phyloP scores from a whole-genome alignment of 345 rosid species.

The Gossypioides kirkii region DNA sequence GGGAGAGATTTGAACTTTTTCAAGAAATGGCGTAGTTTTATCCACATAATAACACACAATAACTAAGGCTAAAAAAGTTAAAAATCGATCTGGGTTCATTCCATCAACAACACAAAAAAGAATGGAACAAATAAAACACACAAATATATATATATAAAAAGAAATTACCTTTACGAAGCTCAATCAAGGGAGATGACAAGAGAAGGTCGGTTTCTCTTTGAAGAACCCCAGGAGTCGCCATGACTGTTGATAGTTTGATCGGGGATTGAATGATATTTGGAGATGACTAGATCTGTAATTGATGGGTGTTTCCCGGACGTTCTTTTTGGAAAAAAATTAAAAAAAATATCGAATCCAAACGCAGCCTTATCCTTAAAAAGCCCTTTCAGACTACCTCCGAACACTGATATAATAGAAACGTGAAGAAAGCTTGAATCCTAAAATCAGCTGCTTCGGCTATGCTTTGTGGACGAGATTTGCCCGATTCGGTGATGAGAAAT shows the following conservation, averaged over 20 bases:
- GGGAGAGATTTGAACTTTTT: background rate
- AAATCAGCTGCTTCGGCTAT: background rate
- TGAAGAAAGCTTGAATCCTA: background rate
- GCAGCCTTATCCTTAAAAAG: background rate
- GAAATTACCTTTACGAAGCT: slow-evolving; percentile 39
- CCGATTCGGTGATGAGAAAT: background rate
- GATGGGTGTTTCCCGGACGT: background rate
- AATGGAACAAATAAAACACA: background rate
- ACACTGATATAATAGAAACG: background rate
- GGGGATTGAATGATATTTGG: background rate
- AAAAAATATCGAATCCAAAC: background rate
- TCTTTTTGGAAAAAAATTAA: too few relatives aligned
- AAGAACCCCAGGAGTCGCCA: slow-evolving; percentile 69
- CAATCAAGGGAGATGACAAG: slow-evolving; percentile 41
- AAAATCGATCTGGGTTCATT: background rate
- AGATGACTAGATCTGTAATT: background rate
- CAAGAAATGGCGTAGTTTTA: background rate
- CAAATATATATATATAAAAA: background rate
- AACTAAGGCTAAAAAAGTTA: background rate
- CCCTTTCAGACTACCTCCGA: background rate
- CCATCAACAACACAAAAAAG: background rate
- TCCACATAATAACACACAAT: background rate
- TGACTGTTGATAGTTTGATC: slow-evolving; percentile 26
- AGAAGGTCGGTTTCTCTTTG: slow-evolving; percentile 44
- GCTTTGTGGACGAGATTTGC: background rate